Conservation (phyloP, 192 early-diverging fungal genomes). For the Neocallimastix lanati region DNA sequence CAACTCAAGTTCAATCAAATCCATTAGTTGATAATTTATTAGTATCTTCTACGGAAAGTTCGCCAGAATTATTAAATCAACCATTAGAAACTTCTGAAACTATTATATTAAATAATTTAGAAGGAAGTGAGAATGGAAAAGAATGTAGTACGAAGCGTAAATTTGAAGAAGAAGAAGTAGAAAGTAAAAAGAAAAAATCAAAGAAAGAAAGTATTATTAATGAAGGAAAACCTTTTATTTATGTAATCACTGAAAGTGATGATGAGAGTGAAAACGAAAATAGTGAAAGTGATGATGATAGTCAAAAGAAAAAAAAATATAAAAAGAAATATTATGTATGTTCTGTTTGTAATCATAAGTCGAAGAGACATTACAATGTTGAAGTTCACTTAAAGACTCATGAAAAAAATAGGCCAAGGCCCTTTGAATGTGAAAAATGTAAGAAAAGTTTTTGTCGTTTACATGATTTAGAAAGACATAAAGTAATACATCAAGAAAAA, state of each 20-base stretch:
- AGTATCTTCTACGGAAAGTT: not conserved
- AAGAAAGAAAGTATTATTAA: not conserved
- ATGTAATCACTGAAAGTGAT: not conserved
- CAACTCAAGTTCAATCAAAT: not conserved
- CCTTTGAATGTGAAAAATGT: not conserved
- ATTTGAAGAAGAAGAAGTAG: not conserved
- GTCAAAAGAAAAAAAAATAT: not conserved
- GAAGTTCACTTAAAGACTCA: not conserved
- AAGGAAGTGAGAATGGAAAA: not conserved
- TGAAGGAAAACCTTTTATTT: not conserved
- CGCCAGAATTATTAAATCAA: not conserved
- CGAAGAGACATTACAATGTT: not conserved
- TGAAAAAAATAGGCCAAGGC: not conserved
- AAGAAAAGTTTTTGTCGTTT: not conserved
- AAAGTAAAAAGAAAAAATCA: not conserved
- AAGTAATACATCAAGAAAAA: not conserved
- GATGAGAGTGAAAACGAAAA: not conserved
- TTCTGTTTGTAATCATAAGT: not conserved
- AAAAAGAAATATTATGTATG: not conserved
- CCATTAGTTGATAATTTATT: not conserved
- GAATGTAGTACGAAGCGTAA: not conserved
- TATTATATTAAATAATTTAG: not conserved
- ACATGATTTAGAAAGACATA: not conserved
- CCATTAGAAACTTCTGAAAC: not conserved
- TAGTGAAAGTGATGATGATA: not conserved